Evolutionary conservation across 2,329 filamentous ascomycete genomes (phyloP), one percentile per base, ranked within the genome.

Genomic region (Triangularia verruculosa): DNA sequence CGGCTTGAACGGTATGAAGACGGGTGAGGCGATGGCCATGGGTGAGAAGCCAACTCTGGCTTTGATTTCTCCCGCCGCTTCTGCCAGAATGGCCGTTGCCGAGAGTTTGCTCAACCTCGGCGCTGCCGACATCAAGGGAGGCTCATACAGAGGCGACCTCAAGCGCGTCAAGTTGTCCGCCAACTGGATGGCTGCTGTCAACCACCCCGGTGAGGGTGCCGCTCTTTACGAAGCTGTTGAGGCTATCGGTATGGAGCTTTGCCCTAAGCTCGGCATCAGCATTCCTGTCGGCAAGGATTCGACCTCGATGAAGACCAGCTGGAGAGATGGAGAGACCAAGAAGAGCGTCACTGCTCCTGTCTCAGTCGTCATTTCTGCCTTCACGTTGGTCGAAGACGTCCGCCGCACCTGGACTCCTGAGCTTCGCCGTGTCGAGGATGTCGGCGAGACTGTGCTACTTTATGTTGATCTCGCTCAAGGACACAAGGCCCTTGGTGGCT

Each of bases 161-260:
- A 85, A 85, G 64, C 88, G 91, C 52, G 88, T 98, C 66, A 90
- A 94, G 74, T 85, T 98, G 9, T 97, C 93, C 2, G 94, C 94
- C 57, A 98, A 99, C 79, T 99, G 94, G 94, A 98, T 98, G 95
- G 93, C 93, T 2, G 94, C 94, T n/a, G 91, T 93, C 65, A 93
- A 88, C 73, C 93, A 97, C 75, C 89, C 91, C 22, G 95, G 95
- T 55, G 95, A 99, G 77, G 93, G 92, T 47, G 93, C 94, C 43
- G 92, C 89, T 15, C 83, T 98, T 30, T 98, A 97, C 72, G 92
- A 97, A 76, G 95, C 93, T 28, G 95, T 97, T 2, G 86, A 96
- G 74, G 93, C 94, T 9, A 93, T 97, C 63, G 93, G 93, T 57
- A 89, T 97, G 86, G 90, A 96, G 56, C 82, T 99, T 8, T 99